These are phyloP conservation scores for Striga hermonthica DNA, from an alignment of 305 asterid genomes.

Conservation along the genomic window DNA sequence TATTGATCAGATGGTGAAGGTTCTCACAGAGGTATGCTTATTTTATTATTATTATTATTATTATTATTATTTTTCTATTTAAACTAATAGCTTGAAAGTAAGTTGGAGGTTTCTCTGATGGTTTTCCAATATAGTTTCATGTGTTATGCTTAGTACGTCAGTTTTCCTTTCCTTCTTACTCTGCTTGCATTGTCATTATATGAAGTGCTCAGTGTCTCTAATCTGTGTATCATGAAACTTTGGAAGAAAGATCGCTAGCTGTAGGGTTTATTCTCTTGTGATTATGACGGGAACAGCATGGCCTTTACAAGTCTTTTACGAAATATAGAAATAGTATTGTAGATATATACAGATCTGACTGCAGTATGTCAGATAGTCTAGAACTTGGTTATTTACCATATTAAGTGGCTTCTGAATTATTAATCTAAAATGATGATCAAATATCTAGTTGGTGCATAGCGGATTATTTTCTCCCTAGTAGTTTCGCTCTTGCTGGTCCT, in stretches of 20 bases:
- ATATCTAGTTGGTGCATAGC: slow-evolving; percentile 4
- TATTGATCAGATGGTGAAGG: slow-evolving; percentile 97
- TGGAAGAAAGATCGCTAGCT: neutral
- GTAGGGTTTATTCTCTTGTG: neutral
- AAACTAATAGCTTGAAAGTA: slow-evolving; percentile 13
- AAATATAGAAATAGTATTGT: slow-evolving; percentile 2
- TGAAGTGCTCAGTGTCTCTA: slow-evolving; percentile 2
- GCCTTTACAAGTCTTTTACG: neutral
- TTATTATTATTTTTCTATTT: slow-evolving; percentile 19
- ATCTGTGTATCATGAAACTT: neutral
- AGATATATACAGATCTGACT: slow-evolving; percentile 11
- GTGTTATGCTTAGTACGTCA: slow-evolving; percentile 22
- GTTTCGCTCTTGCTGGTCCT: neutral
- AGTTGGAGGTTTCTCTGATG: slow-evolving; percentile 15
- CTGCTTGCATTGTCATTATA: slow-evolving; percentile 13
- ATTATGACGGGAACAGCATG: slow-evolving; percentile 6
- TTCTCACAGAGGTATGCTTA: slow-evolving; percentile 72
- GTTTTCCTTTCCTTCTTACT: slow-evolving; percentile 10
- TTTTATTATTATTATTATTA: slow-evolving; percentile 30
- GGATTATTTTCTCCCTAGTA: slow-evolving; percentile 2
- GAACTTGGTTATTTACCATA: slow-evolving; percentile 5
- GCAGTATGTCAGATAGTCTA: slow-evolving; percentile 23
- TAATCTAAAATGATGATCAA: slow-evolving; percentile 3
- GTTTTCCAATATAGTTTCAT: slow-evolving; percentile 25
- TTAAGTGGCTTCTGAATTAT: slow-evolving; percentile 10